Base-by-base conservation (phyloP, 805 yeast genomes). In the Henningerozyma blattae region DNA sequence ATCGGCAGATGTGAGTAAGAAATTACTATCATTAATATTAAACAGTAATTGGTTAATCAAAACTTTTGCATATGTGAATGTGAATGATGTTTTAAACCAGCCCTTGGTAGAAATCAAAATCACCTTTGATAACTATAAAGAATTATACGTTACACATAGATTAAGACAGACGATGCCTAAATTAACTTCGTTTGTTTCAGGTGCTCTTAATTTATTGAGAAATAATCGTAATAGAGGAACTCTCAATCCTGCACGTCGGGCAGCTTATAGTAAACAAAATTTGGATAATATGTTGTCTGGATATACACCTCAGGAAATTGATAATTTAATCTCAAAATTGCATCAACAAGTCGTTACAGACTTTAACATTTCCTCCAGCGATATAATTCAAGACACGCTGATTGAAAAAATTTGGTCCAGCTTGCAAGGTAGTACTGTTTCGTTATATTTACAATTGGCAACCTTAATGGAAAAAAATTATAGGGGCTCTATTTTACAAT, bases 391-490 rank as follows among this genome's bases (percentile, higher is more conserved):
- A 18, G 66, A 62, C 31, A 73, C 67, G 29, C 50, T 83, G 27
- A 56, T 75, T 27, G 74, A 70, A 27, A 71, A 68, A 46, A 65
- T 84, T 35, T 78, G 94, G 91, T 62, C 67, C n/a, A 75, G 80
- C 14, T 57, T 82, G 37, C 84, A 78, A 44, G 75, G 72, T 15
- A 72, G 73, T 40, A 77, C 75, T 43, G 68, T 71, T 15, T 63
- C 67, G 5, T 61, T 73, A 18, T 72, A 77, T 44, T 56, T 67
- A 40, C 66, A 73, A 30, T 57, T 86, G 37, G 66, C 65, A 40
- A 59, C 62, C 1, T 64, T 81, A 15, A 65, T 79, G 24, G 73
- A 67, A 32, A 70, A 64, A 37, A 80, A 77, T 43, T 65, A 64
- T 36, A 62, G 62, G 34, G 78, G 75, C 26, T 58, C 67, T 12